Evolutionary conservation across 2,329 filamentous ascomycete genomes (phyloP).

Genomic region (Sporothrix inflata): DNA sequence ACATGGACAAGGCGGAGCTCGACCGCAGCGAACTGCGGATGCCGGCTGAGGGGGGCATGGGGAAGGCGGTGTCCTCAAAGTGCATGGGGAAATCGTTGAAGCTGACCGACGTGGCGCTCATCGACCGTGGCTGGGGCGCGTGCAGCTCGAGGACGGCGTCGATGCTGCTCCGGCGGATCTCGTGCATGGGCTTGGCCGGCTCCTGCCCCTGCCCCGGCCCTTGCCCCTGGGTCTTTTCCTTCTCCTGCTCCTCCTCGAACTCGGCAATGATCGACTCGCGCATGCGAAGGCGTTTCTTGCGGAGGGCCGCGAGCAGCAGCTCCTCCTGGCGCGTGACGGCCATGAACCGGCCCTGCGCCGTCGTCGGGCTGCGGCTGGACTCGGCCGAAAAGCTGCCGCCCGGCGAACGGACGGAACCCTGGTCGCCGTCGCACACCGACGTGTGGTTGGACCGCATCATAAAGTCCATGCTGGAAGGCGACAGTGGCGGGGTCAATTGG

Average conservation of each 20-base stretch:
- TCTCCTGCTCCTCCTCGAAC: constrained; percentile 44
- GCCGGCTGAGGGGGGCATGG: constrained; percentile 17
- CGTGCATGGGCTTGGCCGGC: constrained; percentile 6
- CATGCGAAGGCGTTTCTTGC: constrained; percentile 61
- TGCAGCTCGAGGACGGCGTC: constrained; percentile 27
- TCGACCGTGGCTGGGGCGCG: constrained; percentile 21
- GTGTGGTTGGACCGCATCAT: constrained; percentile 45
- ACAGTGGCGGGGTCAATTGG: constrained; percentile 52
- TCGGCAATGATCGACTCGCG: constrained; percentile 52
- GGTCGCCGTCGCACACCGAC: constrained; percentile 33
- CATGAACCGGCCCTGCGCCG: constrained; percentile 52
- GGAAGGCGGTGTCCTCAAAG: constrained; percentile 27
- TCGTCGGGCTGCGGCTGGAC: constrained; percentile 32
- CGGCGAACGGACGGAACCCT: background rate
- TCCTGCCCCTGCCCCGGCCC: constrained; percentile 9
- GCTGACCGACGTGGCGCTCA: constrained; percentile 24
- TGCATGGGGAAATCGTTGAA: constrained; percentile 28
- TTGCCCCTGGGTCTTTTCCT: background rate
- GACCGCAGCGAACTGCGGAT: constrained; percentile 15
- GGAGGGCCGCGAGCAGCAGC: constrained; percentile 59
- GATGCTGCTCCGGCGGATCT: constrained; percentile 24
- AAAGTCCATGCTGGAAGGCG: constrained; percentile 56
- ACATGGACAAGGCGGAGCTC: constrained; percentile 8
- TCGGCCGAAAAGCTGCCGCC: constrained; percentile 27
- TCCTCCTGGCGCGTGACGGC: constrained; percentile 62